Conservation (phyloP, 208 protist genomes). For the Wallacemonas sp. region DNA sequence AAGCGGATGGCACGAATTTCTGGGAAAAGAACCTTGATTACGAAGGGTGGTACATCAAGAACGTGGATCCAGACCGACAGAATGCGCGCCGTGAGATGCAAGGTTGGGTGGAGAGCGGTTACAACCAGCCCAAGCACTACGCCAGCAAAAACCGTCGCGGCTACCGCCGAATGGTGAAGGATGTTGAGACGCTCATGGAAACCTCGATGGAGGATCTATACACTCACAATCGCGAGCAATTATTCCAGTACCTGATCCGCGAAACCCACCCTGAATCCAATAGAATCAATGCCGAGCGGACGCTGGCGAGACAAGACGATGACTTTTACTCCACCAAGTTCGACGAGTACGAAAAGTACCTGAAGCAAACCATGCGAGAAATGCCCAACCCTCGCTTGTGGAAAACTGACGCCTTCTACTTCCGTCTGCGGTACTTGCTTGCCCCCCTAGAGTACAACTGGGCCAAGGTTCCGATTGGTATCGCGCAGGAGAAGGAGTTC, state of each 20-base stretch:
- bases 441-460: conserved; percentile 90
- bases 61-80: conserved; percentile 85
- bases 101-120: conserved; percentile 83
- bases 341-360: conserved; percentile 85
- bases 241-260: conserved; percentile 89
- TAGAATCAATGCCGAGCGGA: conserved; percentile 84
- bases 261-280: conserved; percentile 88
- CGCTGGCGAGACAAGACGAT: conserved; percentile 82
- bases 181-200: conserved; percentile 88
- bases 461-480: conserved; percentile 81
- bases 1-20: conserved; percentile 87
- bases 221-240: conserved; percentile 85
- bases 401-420: conserved; percentile 92
- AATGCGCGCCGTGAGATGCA: conserved; percentile 82
- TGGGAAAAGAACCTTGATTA: conserved; percentile 93
- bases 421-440: conserved; percentile 83
- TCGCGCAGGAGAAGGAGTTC: conserved; percentile 71
- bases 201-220: conserved; percentile 91
- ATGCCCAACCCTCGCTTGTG: conserved; percentile 90
- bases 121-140: conserved; percentile 90
- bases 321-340: conserved; percentile 91
- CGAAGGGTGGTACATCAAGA: conserved; percentile 92
- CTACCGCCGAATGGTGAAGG: conserved; percentile 89
- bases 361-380: conserved; percentile 89
- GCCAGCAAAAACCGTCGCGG: conserved; percentile 88